A percentile compares a stretch with the other conserved stretches of the same genome.
These are phyloP conservation scores for Ballota nigra DNA, from an alignment of 257 asterid species.

Conservation along the genomic window DNA sequence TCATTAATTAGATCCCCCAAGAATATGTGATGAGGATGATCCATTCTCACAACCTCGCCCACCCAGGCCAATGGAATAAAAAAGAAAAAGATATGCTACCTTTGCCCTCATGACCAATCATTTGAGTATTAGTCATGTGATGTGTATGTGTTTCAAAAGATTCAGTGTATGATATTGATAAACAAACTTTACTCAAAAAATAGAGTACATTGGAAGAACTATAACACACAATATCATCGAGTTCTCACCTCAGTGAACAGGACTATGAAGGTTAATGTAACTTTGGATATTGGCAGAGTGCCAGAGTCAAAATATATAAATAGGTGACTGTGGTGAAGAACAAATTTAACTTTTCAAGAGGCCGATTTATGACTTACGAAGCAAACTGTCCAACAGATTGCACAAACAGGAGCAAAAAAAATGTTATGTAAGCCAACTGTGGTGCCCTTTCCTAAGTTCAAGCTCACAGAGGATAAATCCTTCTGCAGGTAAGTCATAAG, in stretches of 20 bases:
- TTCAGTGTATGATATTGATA: neutral
- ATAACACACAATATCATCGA: neutral
- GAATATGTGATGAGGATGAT: neutral
- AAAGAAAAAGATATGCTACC: neutral
- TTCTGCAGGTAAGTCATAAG: neutral
- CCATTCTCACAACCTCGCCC: neutral
- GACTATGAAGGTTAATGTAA: neutral
- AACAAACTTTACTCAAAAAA: neutral
- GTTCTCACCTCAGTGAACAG: neutral
- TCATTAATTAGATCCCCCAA: neutral
- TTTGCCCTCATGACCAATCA: neutral
- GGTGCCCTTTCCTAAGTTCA: neutral
- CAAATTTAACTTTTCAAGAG: neutral
- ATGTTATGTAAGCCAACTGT: neutral
- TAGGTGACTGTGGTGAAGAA: neutral
- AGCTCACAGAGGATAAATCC: neutral
- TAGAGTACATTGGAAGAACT: neutral
- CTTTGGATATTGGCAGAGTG: neutral
- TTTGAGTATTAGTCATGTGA: neutral
- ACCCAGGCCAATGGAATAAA: neutral
- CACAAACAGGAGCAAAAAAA: neutral
- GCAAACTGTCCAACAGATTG: neutral
- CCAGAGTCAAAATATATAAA: neutral
- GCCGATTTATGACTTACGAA: neutral
- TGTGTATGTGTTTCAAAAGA: neutral